Evolutionary conservation across 2,329 filamentous ascomycete genomes (phyloP).

Genomic region (Neofusicoccum cordaticola): DNA sequence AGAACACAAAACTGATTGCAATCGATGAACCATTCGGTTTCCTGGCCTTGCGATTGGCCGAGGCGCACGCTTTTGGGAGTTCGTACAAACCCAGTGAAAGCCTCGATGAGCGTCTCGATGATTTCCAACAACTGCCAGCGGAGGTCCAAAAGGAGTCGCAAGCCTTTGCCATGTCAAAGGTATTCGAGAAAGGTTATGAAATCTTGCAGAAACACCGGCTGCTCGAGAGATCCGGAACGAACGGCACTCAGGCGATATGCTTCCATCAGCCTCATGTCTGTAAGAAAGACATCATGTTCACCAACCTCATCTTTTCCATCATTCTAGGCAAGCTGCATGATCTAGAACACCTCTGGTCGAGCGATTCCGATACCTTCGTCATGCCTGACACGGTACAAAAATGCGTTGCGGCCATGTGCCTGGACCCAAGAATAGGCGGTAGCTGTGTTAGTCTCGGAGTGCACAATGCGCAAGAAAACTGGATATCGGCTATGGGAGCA

Average conservation of each 20-base stretch:
- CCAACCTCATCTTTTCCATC: conserved; percentile 34
- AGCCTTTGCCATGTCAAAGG: not conserved
- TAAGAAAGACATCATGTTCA: conserved; percentile 43
- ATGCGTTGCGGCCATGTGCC: conserved; percentile 30
- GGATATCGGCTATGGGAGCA: conserved; percentile 30
- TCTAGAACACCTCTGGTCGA: conserved; percentile 38
- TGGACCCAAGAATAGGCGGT: conserved; percentile 33
- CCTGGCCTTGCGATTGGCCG: conserved; percentile 23
- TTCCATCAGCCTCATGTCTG: conserved; percentile 37
- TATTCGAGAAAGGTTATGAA: conserved; percentile 9
- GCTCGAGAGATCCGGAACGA: conserved; percentile 3
- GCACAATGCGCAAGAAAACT: conserved; percentile 33
- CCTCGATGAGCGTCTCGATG: not conserved
- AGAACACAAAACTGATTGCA: conserved; percentile 22
- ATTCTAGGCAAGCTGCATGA: conserved; percentile 32
- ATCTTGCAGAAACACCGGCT: conserved; percentile 22
- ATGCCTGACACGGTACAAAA: conserved; percentile 27
- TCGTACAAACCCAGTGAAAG: conserved; percentile 15
- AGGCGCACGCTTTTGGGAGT: conserved; percentile 21
- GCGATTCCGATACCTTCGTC: conserved; percentile 38
- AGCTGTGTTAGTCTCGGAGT: conserved; percentile 34
- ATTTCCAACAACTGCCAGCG: not conserved
- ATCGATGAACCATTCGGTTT: conserved; percentile 28
- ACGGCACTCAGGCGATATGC: conserved; percentile 26
- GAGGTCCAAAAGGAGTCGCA: not conserved